Conservation (phyloP, 768 basidiomycete species). For the Russula earlei region DNA sequence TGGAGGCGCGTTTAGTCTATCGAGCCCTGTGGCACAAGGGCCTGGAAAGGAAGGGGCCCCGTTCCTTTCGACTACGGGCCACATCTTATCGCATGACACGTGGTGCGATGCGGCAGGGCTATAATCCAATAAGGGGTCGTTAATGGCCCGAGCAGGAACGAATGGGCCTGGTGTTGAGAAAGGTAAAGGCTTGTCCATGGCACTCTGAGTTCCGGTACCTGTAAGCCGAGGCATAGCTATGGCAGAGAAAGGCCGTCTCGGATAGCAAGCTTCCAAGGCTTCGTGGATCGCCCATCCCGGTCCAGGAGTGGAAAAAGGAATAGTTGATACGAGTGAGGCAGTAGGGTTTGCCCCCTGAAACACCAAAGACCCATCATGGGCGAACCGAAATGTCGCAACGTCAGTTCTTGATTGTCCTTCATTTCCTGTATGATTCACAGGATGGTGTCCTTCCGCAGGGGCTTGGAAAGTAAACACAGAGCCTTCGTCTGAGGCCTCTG, state of each 20-base stretch:
- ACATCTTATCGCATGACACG: constrained; percentile 22
- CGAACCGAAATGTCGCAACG: background rate
- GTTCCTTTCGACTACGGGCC: background rate
- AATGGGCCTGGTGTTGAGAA: constrained; percentile 44
- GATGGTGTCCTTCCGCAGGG: background rate
- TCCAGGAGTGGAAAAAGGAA: constrained; percentile 16
- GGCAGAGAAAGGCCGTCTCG: background rate
- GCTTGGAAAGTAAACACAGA: constrained; percentile 15
- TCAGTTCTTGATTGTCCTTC: background rate
- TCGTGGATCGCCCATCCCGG: background rate
- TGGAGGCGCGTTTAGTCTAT: background rate
- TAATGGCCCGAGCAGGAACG: background rate
- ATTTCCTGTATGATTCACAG: background rate
- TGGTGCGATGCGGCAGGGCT: background rate
- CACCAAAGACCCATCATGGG: background rate
- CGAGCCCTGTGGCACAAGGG: background rate
- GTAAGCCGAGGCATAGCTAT: constrained; percentile 1
- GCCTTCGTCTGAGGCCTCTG: constrained; percentile 2
- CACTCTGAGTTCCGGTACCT: background rate
- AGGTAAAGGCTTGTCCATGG: background rate
- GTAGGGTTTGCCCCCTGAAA: background rate
- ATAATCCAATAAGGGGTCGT: background rate
- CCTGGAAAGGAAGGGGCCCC: background rate
- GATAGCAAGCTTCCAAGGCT: background rate
- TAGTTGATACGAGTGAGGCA: background rate